phyloP scores from a whole-genome alignment of 2,329 filamentous ascomycete species.

The Rhynchosporium secalis region DNA sequence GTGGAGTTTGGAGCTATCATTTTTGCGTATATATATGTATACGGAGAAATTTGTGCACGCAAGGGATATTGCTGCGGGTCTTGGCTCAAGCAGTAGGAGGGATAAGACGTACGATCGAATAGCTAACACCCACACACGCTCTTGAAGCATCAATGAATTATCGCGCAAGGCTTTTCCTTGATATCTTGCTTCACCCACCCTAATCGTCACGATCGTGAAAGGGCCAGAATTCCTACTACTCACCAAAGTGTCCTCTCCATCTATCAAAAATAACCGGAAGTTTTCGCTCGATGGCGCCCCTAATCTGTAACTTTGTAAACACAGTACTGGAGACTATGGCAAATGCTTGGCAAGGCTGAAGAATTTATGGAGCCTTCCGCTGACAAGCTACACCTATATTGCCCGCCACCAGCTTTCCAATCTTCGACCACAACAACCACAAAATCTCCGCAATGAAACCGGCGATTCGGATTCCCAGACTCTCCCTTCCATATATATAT shows the following conservation, averaged over 20 bases:
- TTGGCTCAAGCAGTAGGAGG: background rate
- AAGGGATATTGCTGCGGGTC: background rate
- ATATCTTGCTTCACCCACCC: background rate
- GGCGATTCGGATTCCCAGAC: slow-evolving; percentile 17
- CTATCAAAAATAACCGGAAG: too few relatives aligned
- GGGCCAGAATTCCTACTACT: too few relatives aligned
- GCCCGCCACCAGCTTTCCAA: background rate
- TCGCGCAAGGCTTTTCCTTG: background rate
- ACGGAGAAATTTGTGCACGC: background rate
- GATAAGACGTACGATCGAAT: background rate
- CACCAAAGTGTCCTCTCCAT: too few relatives aligned
- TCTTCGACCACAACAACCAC: background rate
- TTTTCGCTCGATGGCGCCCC: too few relatives aligned
- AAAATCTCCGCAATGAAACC: slow-evolving; percentile 29
- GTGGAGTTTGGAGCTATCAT: slow-evolving; percentile 9
- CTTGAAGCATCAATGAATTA: slow-evolving; percentile 2
- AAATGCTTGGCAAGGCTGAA: slow-evolving; percentile 25
- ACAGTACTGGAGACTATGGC: too few relatives aligned
- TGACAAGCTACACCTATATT: slow-evolving; percentile 1
- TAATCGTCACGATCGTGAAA: background rate
- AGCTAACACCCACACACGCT: slow-evolving; percentile 1
- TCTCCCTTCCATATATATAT: slow-evolving; percentile 30
- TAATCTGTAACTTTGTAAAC: too few relatives aligned
- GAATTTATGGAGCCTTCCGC: slow-evolving; percentile 21
- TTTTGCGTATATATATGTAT: slow-evolving; percentile 14